Conservation (phyloP, 768 basidiomycete species). For the Bullera alba region DNA sequence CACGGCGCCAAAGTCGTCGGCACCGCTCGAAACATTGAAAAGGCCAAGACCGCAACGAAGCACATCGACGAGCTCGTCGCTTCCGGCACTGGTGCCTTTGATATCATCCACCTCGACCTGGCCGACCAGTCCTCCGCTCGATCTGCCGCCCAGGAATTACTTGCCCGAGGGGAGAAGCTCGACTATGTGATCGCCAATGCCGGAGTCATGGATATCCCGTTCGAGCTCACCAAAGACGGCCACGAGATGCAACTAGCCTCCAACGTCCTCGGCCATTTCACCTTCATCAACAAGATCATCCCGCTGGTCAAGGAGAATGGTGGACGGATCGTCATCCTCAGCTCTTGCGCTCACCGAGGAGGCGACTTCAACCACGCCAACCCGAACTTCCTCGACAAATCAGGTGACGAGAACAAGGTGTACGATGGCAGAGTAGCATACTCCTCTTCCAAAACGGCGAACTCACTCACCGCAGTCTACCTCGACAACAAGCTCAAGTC, state of each 20-base stretch:
- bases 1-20: background rate
- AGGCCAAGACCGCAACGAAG: background rate
- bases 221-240: background rate
- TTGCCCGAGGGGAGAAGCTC: background rate
- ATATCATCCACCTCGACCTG: background rate
- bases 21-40: background rate
- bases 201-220: background rate
- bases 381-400: background rate
- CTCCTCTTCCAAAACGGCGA: background rate
- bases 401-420: background rate
- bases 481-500: background rate
- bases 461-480: background rate
- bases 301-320: background rate
- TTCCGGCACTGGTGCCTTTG: background rate
- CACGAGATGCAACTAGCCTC: background rate
- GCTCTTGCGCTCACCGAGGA: background rate
- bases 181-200: background rate
- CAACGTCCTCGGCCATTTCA: background rate
- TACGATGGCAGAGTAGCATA: background rate
- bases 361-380: background rate
- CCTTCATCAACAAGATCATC: background rate
- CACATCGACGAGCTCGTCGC: background rate
- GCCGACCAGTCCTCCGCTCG: background rate
- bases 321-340: background rate
- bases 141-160: background rate